phyloP scores from a whole-genome alignment of 345 rosid genomes.

The Eucalyptus erythrocorys region DNA sequence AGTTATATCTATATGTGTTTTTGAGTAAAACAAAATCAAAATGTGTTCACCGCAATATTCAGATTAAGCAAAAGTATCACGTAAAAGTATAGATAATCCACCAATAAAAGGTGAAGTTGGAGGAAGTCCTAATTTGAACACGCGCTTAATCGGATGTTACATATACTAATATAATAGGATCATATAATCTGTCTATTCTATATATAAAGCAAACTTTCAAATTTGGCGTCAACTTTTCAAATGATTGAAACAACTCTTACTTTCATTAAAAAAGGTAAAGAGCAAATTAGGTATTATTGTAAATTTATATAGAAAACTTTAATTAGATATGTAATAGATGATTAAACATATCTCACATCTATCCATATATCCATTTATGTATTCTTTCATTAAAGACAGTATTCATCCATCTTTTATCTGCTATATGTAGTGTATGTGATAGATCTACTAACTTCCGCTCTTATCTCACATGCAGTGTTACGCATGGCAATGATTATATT shows the following conservation, averaged over 20 bases:
- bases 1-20: not conserved
- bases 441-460: not conserved
- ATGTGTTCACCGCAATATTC: not conserved
- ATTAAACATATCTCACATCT: not conserved
- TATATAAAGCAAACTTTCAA: not conserved
- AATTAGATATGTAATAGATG: not conserved
- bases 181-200: not conserved
- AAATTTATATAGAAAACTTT: not conserved
- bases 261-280: not conserved
- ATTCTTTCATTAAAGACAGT: not conserved
- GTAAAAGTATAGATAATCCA: not conserved
- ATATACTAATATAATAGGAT: not conserved
- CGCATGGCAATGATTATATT: not conserved
- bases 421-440: not conserved
- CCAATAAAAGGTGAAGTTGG: not conserved
- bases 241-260: not conserved
- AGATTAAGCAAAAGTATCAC: not conserved
- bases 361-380: not conserved
- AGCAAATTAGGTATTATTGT: not conserved
- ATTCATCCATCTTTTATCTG: not conserved
- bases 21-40: not conserved
- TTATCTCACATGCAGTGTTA: not conserved
- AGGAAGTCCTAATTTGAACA: not conserved
- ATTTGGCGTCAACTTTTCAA: not conserved
- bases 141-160: not conserved